phyloP scores from a whole-genome alignment of 495 filamentous ascomycete genomes.

The Cercophora samala region DNA sequence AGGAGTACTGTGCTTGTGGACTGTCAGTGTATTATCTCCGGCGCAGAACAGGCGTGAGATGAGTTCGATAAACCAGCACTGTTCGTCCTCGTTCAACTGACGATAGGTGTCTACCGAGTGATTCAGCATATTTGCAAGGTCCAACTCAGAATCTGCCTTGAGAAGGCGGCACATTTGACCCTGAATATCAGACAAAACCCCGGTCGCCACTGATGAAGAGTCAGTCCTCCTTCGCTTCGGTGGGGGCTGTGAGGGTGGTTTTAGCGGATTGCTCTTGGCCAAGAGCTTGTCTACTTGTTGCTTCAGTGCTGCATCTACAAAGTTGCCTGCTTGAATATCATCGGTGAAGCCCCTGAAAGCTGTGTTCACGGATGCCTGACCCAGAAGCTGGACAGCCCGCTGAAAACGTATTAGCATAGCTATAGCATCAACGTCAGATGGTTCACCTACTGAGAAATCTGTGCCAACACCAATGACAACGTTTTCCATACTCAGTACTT shows the following conservation, averaged over 20 bases:
- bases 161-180: slow-evolving; percentile 26
- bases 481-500: slow-evolving; percentile 27
- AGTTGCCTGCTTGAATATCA: slow-evolving; percentile 25
- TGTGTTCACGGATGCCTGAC: slow-evolving; percentile 22
- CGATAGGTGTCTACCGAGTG: slow-evolving; percentile 29
- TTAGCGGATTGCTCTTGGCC: background rate
- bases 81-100: slow-evolving; percentile 25
- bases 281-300: slow-evolving; percentile 27
- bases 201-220: slow-evolving; percentile 6
- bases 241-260: slow-evolving; percentile 24
- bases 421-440: background rate
- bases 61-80: slow-evolving; percentile 36
- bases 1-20: background rate
- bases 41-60: slow-evolving; percentile 38
- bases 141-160: slow-evolving; percentile 16
- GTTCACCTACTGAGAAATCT: background rate
- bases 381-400: slow-evolving; percentile 36
- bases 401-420: slow-evolving; percentile 29
- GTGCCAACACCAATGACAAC: slow-evolving; percentile 16
- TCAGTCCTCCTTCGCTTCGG: slow-evolving; percentile 36
- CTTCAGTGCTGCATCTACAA: slow-evolving; percentile 30
- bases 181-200: slow-evolving; percentile 14
- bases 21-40: slow-evolving; percentile 33
- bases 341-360: slow-evolving; percentile 11
- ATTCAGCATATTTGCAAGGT: slow-evolving; percentile 20